These are phyloP conservation scores for Fraxinus dipetala DNA, from an alignment of 305 asterid species.

Conservation along the genomic window DNA sequence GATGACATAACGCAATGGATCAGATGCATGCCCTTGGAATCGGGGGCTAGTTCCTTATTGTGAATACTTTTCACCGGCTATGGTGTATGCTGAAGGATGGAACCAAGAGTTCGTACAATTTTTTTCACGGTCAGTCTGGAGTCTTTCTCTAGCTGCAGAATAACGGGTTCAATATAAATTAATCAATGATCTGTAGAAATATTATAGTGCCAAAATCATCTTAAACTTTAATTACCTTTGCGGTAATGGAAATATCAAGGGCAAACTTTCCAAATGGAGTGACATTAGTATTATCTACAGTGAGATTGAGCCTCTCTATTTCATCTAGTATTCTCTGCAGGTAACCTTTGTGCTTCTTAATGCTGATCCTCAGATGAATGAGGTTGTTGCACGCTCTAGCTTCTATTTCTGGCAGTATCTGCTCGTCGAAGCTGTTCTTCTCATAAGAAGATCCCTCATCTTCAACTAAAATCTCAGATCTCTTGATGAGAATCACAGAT, in stretches of 20 bases:
- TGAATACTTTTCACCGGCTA: neutral
- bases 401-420: conserved; percentile 39
- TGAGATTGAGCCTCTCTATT: conserved; percentile 42
- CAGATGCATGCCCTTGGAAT: neutral
- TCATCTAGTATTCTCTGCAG: conserved; percentile 27
- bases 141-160: conserved; percentile 39
- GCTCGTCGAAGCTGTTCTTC: conserved; percentile 23
- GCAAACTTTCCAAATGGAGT: conserved; percentile 36
- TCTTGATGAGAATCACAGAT: conserved; percentile 36
- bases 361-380: conserved; percentile 34
- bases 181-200: neutral
- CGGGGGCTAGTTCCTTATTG: neutral
- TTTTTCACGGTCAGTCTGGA: conserved; percentile 33
- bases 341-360: conserved; percentile 33
- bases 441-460: conserved; percentile 44
- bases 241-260: conserved; percentile 39
- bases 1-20: neutral
- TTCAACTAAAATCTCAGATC: conserved; percentile 30
- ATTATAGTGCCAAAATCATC: too few relatives aligned
- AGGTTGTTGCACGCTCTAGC: conserved; percentile 30
- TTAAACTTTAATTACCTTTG: conserved; percentile 31
- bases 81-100: conserved; percentile 14
- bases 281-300: conserved; percentile 29
- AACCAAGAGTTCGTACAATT: conserved; percentile 34
- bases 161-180: neutral